These are phyloP conservation scores for Massariosphaeria phaeospora DNA, from an alignment of 495 filamentous ascomycete species.

Conservation along the genomic window DNA sequence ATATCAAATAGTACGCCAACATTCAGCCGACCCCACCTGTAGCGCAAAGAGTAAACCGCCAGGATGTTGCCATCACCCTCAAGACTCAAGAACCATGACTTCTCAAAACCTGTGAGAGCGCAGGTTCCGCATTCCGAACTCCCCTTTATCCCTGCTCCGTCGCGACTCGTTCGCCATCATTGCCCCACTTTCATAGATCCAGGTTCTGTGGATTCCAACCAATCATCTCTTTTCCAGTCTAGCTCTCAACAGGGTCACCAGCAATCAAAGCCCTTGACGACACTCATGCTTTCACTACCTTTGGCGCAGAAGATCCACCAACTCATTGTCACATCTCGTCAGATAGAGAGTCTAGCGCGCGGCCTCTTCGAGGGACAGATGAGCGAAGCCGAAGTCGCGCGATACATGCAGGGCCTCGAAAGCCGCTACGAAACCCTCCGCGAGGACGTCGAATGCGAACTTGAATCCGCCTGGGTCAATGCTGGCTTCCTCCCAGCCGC, in stretches of 20 bases:
- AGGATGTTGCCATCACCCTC: too few relatives aligned
- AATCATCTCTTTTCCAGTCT: background rate
- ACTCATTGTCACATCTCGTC: constrained; percentile 1
- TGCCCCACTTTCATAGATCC: background rate
- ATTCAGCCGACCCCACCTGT: too few relatives aligned
- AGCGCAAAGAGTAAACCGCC: too few relatives aligned
- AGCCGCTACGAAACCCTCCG: constrained; percentile 1
- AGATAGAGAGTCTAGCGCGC: constrained; percentile 1
- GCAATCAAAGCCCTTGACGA: background rate
- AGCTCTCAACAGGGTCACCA: background rate
- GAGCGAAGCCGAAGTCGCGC: background rate
- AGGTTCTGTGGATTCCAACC: background rate
- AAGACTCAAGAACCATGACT: too few relatives aligned
- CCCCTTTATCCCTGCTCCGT: background rate
- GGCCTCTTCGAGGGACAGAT: background rate
- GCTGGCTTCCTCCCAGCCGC: constrained; percentile 14
- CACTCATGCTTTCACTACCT: constrained; percentile 10
- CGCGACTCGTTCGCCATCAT: background rate
- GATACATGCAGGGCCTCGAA: background rate
- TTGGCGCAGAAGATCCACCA: constrained; percentile 7
- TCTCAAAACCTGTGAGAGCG: background rate
- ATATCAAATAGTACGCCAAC: too few relatives aligned
- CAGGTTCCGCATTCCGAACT: background rate
- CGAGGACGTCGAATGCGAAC: constrained; percentile 6
- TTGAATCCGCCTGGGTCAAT: constrained; percentile 7